These are phyloP conservation scores for Pseudogymnoascus sp. DNA, from an alignment of 2,329 filamentous ascomycete species.

Conservation along the genomic window DNA sequence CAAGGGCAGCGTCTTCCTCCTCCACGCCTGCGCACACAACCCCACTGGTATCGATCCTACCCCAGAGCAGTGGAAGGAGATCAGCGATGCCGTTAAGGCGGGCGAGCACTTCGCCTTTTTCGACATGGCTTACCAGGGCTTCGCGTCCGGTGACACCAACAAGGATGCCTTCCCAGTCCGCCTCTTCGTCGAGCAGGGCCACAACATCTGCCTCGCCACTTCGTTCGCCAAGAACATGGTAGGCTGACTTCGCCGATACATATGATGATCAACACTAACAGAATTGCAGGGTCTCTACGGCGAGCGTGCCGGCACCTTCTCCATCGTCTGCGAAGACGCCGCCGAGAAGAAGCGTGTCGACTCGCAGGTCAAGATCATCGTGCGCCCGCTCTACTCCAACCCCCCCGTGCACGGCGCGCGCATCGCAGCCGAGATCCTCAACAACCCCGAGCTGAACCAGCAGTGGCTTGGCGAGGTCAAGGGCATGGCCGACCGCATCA, in stretches of 20 bases:
- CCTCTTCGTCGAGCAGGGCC: slow-evolving; percentile 87
- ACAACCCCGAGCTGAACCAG: slow-evolving; percentile 72
- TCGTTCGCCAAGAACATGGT: slow-evolving; percentile 99
- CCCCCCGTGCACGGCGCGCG: slow-evolving; percentile 93
- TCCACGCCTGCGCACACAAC: slow-evolving; percentile 97
- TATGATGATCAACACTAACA: slow-evolving; percentile 8
- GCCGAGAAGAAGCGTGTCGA: slow-evolving; percentile 95
- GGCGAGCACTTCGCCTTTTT: slow-evolving; percentile 92
- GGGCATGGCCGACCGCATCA: slow-evolving; percentile 98
- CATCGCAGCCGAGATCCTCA: slow-evolving; percentile 86
- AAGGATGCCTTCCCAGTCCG: slow-evolving; percentile 89
- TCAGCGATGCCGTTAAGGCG: slow-evolving; percentile 77
- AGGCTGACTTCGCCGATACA: slow-evolving; percentile 20
- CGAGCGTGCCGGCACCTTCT: slow-evolving; percentile 96
- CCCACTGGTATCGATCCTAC: slow-evolving; percentile 94
- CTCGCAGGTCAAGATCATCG: slow-evolving; percentile 96
- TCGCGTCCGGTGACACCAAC: slow-evolving; percentile 85
- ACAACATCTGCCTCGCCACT: slow-evolving; percentile 80
- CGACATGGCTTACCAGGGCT: slow-evolving; percentile 99
- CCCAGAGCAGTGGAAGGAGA: slow-evolving; percentile 82
- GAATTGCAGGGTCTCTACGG: slow-evolving; percentile 75
- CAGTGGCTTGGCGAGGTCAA: slow-evolving; percentile 97
- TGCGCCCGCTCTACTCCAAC: slow-evolving; percentile 96
- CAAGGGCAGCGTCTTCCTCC: slow-evolving; percentile 77
- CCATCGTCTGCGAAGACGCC: slow-evolving; percentile 71